Base-by-base conservation (phyloP, 2,329 filamentous ascomycete genomes). In the Ilyonectria destructans region DNA sequence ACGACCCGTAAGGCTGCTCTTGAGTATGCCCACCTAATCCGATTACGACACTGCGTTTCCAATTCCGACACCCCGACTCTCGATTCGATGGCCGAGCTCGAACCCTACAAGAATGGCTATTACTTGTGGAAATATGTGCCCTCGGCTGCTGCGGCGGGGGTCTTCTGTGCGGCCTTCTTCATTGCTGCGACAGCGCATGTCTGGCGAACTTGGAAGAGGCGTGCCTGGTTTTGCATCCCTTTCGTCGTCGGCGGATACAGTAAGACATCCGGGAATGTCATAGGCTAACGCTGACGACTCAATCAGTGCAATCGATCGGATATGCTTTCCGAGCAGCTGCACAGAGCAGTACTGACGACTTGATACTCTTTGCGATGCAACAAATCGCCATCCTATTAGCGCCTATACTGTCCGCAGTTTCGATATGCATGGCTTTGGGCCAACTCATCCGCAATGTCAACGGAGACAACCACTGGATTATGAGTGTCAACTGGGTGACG, bases 211-310 rank as follows among this genome's bases (percentile, higher is more conserved):
- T 54, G 51, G 29, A 54, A 35, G 31, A 54, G n/a, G 1, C 51
- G 51, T n/a, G 51, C 51, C 21, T 54, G 31, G 51, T 54, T 54
- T 8, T 37, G 31, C n/a, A 54, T 54, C 8, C 51, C 51, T n/a
- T 19, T 54, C 31, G 4, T 23, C 19, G n/a, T 19, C 29, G 51
- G 51, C 10, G 51, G 51, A 6, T 15, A 10, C 6, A 7, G 51
- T 54, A 54, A 3, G 51, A 5, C 4, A 23, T 9, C 13, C 9
- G 6, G n/a, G 6, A 3, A 15, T 54, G n/a, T 15, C 6, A 7
- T 33, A 12, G 8, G 13, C 23, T 6, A n/a, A 17, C 13, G 51
- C 51, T 54, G 19, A 37, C 10, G 5, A 21, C 12, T 33, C 7
- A 17, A 15, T 21, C 10, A 54, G 51, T 54, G 31, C 51, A 54